Evolutionary conservation across 768 basidiomycete genomes (phyloP).

Genomic region (Jaapia argillacea): DNA sequence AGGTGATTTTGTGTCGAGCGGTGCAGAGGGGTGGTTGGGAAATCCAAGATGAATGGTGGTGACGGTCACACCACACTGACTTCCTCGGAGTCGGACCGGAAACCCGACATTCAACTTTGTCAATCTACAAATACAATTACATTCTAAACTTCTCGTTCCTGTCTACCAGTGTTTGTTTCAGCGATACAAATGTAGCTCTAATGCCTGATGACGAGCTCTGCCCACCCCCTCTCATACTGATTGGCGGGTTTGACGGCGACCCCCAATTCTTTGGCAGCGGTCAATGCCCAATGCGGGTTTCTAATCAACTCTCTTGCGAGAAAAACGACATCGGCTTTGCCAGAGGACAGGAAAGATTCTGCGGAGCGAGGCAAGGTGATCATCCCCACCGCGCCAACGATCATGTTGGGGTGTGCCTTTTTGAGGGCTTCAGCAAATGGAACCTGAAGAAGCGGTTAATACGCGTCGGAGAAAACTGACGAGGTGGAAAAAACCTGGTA

Average conservation of each 20-base stretch:
- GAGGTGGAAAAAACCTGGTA: conserved; percentile 41
- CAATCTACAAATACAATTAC: too few relatives aligned
- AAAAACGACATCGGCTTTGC: conserved; percentile 60
- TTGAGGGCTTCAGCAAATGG: conserved; percentile 62
- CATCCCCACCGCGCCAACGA: conserved; percentile 59
- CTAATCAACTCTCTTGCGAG: conserved; percentile 60
- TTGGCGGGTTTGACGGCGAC: conserved; percentile 58
- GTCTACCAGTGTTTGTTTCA: too few relatives aligned
- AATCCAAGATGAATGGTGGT: too few relatives aligned
- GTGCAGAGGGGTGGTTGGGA: too few relatives aligned
- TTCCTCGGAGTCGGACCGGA: too few relatives aligned
- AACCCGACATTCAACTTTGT: too few relatives aligned
- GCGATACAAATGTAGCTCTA: too few relatives aligned
- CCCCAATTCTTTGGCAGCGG: conserved; percentile 53
- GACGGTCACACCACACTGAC: too few relatives aligned
- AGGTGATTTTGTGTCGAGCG: too few relatives aligned
- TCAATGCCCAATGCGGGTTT: conserved; percentile 54
- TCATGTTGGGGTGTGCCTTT: conserved; percentile 42
- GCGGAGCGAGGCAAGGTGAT: conserved; percentile 56
- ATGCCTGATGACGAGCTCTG: not conserved
- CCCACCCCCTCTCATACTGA: conserved; percentile 61
- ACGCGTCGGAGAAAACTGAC: not conserved
- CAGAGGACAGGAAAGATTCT: conserved; percentile 50
- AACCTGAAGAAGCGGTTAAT: conserved; percentile 28
- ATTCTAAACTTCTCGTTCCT: too few relatives aligned